Evolutionary conservation across 331 rosid species (phyloP), one percentile per base, ranked within the genome.

Genomic region (Saraca asoca): DNA sequence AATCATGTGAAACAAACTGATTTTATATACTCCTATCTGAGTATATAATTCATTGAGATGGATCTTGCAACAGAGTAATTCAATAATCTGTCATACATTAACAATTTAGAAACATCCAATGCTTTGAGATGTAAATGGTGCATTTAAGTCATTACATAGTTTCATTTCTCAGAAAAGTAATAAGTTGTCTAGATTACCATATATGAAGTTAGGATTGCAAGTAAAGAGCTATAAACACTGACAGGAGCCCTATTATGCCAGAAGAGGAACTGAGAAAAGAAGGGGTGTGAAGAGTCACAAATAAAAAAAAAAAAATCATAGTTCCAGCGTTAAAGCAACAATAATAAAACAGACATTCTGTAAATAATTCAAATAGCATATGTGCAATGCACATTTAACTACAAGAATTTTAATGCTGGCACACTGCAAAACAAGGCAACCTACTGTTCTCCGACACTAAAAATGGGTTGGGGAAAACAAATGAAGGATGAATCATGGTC

Each of bases 61-160:
- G 67, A 51, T 39, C 61, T 49, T 49, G 74, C 51, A 67, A 51
- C 68, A 75, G 68, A 44, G 50, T 70, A 59, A 62, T 68, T 71
- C 79, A 76, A 45, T 72, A 29, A 71, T 77, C 82, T 73, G 83
- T 65, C 51, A 55, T 62, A 66, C 71, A 74, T 74, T 24, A 24
- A 24, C 31, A 24, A 24, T 24, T 24, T 60, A 71, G 68, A 31
- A 53, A 54, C 67, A 64, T 44, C 60, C 37, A 77, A 45, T 18
- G 52, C 43, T 68, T 65, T 51, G 15, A 39, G 73, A 59, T 76
- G 62, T 57, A 24, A 74, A 63, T 29, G 29, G 38, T n/a, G n/a
- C 31, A 72, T 35, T 34, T 64, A 54, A 62, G 44, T 31, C 19
- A 16, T 52, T 56, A 46, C 35, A 61, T 29, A 64, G 46, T 15